Conservation (phyloP, 345 rosid species). For the Garcia nutans region DNA sequence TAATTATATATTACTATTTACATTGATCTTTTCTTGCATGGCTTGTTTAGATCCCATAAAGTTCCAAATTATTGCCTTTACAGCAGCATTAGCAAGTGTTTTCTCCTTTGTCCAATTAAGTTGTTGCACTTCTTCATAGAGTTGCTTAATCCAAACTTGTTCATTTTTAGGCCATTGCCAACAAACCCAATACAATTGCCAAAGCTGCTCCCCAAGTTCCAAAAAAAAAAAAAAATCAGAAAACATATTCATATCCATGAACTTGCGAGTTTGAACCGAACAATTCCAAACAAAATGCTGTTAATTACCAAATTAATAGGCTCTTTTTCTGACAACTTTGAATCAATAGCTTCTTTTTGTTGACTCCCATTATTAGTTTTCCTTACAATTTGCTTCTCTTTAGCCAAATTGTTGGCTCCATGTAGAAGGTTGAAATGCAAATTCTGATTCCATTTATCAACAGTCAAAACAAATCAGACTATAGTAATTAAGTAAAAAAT, state of each 20-base stretch:
- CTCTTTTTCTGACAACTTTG: not conserved
- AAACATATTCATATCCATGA: no score
- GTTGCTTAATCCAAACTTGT: not conserved
- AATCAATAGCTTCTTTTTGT: not conserved
- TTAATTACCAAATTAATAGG: not conserved
- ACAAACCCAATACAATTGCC: no score
- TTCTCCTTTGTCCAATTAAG: not conserved
- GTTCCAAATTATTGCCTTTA: not conserved
- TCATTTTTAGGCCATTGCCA: not conserved
- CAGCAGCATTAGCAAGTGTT: slow-evolving; percentile 6
- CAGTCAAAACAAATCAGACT: no score
- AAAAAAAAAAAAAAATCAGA: no score
- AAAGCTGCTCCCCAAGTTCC: not conserved
- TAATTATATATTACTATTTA: not conserved
- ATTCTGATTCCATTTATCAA: not conserved
- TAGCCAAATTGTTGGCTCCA: slow-evolving; percentile 4
- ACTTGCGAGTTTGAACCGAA: no score
- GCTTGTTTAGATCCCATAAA: not conserved
- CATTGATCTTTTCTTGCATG: not conserved
- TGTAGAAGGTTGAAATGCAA: slow-evolving; percentile 15
- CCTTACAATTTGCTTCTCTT: slow-evolving; percentile 12
- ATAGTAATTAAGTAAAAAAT: no score
- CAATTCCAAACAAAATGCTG: not conserved
- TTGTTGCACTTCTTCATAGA: not conserved
- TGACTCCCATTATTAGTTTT: slow-evolving; percentile 7